Evolutionary conservation across 2,329 filamentous ascomycete genomes (phyloP).

Genomic region (Fusarium multiceps): DNA sequence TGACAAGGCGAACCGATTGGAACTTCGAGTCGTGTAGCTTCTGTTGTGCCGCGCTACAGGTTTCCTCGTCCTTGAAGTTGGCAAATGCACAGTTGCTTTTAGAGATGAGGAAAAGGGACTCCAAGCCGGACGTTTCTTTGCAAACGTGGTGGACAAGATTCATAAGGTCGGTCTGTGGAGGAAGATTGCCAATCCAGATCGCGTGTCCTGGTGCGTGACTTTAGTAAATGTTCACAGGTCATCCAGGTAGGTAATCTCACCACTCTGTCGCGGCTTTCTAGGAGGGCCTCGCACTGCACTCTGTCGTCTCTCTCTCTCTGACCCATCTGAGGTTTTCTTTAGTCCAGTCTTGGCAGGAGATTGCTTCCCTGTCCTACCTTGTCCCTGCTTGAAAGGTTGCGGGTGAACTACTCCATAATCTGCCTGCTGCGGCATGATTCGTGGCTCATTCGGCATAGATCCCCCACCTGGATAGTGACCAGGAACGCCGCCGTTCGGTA

Average conservation of each 20-base stretch:
- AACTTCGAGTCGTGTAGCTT: constrained; percentile 93
- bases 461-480: constrained; percentile 51
- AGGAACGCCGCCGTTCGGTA: constrained; percentile 50
- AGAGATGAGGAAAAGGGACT: constrained; percentile 92
- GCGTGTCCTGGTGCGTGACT: constrained; percentile 72
- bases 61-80: constrained; percentile 86
- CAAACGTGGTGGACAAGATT: constrained; percentile 93
- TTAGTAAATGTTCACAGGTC: constrained; percentile 9
- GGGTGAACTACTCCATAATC: constrained; percentile 16
- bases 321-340: constrained; percentile 35
- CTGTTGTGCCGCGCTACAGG: constrained; percentile 80
- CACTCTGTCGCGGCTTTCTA: constrained; percentile 66
- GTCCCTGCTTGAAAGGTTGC: constrained; percentile 35
- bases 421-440: constrained; percentile 33
- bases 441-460: constrained; percentile 42
- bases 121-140: constrained; percentile 78
- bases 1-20: constrained; percentile 85
- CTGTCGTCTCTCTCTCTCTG: constrained; percentile 39
- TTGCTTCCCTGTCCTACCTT: constrained; percentile 40
- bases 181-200: constrained; percentile 95
- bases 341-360: constrained; percentile 25
- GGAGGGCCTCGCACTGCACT: constrained; percentile 51
- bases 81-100: constrained; percentile 98
- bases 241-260: constrained; percentile 55
- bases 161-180: constrained; percentile 82